Base-by-base conservation (phyloP, 2,329 filamentous ascomycete species). In the Trichoderma semiorbis region DNA sequence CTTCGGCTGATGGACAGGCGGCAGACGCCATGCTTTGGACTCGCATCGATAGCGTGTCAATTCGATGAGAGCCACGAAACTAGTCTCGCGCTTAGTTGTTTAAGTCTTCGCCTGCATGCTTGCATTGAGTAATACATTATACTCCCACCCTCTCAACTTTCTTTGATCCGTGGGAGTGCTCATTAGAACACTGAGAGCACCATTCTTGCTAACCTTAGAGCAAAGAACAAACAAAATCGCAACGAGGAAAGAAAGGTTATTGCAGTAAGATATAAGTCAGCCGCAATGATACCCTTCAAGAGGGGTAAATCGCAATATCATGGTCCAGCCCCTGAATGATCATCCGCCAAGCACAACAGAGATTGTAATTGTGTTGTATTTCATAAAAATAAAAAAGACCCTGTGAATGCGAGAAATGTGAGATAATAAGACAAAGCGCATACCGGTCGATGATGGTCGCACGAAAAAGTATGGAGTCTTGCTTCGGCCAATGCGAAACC, bases 401-500 rank as follows among this genome's bases (percentile, higher is more conserved):
- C 32, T 57, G 24, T 57, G 21, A 14, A 28, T 1, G 55, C 39
- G 55, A 36, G 12, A 14, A 34, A 61, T 16, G 58, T n/a, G 21
- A 8, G 24, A 66, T 30, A 21, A 28, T 21, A 55, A 55, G 26
- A 55, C 3, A 28, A 30, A 57, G 32, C 32, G 30, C 32, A 18
- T 24, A 57, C 43, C 30, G 43, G 43, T 39, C 43, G 43, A 30
- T 43, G 11, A 34, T 39, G 50, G 50, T 28, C 14, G 50, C 30
- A 57, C 50, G 5, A 36, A n/a, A 26, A 18, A 12, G 21, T 30
- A 68, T 32, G 53, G 53, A 36, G 53, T 43, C 28, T 21, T 71
- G 16, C 7, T 47, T 64, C 60, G 50, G 58, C 58, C 68, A 64
- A 64, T 70, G 43, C 68, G 24, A 58, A 21, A 34, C 66, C 57